These are phyloP conservation scores for Saksenaea vasiformis DNA, from an alignment of 371 early-diverging fungal species.

Conservation along the genomic window DNA sequence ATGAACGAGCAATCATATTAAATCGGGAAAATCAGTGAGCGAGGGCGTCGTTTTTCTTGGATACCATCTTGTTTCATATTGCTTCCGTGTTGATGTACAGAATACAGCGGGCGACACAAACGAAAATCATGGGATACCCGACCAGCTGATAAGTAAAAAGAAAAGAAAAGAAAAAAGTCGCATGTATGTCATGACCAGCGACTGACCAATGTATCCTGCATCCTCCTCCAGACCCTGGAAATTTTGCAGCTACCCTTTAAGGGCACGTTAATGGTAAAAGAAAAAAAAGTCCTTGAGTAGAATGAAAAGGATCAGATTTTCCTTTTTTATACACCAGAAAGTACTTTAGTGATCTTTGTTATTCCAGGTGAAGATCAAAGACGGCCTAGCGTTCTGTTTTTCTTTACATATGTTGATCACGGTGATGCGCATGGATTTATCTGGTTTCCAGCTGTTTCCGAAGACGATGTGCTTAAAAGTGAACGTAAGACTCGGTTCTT, in stretches of 20 bases:
- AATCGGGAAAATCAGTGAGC: conserved; percentile 3
- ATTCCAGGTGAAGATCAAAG: too few relatives aligned
- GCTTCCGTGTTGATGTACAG: neutral
- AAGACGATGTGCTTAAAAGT: neutral
- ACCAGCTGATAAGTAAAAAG: neutral
- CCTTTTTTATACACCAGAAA: neutral
- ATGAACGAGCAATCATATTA: conserved; percentile 4
- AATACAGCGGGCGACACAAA: neutral
- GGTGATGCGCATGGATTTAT: neutral
- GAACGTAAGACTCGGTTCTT: neutral
- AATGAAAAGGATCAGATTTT: neutral
- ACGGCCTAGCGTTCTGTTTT: neutral
- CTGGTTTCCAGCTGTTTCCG: neutral
- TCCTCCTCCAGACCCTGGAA: neutral
- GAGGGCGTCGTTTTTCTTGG: neutral
- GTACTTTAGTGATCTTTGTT: neutral
- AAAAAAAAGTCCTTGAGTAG: neutral
- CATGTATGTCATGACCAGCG: neutral
- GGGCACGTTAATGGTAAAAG: neutral
- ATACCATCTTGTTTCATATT: neutral
- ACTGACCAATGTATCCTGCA: neutral
- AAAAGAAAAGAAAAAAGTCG: neutral
- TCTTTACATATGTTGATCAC: neutral
- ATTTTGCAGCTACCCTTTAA: neutral
- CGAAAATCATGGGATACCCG: neutral